Evolutionary conservation across 2,329 filamentous ascomycete species (phyloP), one percentile per base, ranked within the genome.

Genomic region (Botrytis hyacinthi): DNA sequence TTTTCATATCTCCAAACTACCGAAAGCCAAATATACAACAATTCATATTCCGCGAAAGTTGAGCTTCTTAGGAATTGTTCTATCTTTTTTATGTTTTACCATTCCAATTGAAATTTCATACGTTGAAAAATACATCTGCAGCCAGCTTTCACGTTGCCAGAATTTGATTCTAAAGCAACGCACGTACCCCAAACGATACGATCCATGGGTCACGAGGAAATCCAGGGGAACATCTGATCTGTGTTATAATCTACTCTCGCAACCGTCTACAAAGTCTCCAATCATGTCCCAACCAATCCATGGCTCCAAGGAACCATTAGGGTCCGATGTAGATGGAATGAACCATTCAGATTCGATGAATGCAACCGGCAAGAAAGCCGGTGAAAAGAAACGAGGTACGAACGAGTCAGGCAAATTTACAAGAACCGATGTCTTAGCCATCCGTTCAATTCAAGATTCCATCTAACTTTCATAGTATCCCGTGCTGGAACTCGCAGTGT

Each of bases 401-500:
- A 73, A 37, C 8, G 9, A 51, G 54, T 35, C 6, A 10, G 48
- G 8, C 66, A 68, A 18, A 18, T 54, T 6, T 32, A 35, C 8
- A 44, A 42, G 29, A 35, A 66, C 42, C 42, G 14, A 42, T 29
- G 32, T 46, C 32, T 40, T 29, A 26, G n/a, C 51, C 29, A 35
- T n/a, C 29, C n/a, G 32, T 44, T 62, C 22, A 29, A 29, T 57
- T 48, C 29, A 14, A 48, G 4, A 62, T 37, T 16, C n/a, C 20
- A 8, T 72, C 75, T 77, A 72, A 79, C 75, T 73, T 26, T 51
- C 73, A 32, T 54, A 80, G 79, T 77, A 68, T 79, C 79, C 48
- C 77, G 79, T 59, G 79, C 78, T 87, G 88, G 87, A 66, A 88
- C 92, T 74, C 89, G 94, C 77, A 94, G 93, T 76, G 94, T 97